Conservation (phyloP, 140 eudicot genomes). For the Senecio squalidus region DNA sequence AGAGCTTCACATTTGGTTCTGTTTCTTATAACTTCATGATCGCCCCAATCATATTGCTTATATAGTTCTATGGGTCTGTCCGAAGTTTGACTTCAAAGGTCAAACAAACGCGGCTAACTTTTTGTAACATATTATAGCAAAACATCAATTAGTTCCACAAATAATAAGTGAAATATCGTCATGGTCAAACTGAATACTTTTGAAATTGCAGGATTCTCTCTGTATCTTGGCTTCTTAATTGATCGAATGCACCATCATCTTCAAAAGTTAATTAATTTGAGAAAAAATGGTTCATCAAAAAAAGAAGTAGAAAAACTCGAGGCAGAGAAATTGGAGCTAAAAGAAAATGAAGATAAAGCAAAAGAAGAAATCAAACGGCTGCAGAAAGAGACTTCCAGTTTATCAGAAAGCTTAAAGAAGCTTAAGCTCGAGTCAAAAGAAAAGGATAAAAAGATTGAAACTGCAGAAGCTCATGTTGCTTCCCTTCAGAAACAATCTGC, state of each 20-base stretch:
- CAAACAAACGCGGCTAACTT: background rate
- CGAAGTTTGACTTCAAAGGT: constrained; percentile 12
- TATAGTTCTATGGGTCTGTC: background rate
- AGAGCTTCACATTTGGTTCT: background rate
- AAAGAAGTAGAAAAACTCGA: constrained; percentile 76
- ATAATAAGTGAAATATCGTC: background rate
- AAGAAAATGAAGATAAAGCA: constrained; percentile 73
- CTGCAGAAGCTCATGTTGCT: constrained; percentile 80
- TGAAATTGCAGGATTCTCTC: constrained; percentile 68
- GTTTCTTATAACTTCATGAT: background rate
- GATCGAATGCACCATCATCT: constrained; percentile 95
- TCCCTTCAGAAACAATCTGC: constrained; percentile 91
- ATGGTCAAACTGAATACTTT: constrained; percentile 6
- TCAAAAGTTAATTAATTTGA: constrained; percentile 44
- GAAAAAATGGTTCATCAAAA: constrained; percentile 53
- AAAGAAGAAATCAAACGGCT: constrained; percentile 45
- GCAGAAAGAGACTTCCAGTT: constrained; percentile 48
- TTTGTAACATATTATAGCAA: background rate
- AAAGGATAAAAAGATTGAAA: constrained; percentile 62
- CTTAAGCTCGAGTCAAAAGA: constrained; percentile 54
- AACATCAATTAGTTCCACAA: background rate
- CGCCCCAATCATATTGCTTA: background rate
- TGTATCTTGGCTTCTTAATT: constrained; percentile 85
- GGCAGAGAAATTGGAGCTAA: constrained; percentile 63
- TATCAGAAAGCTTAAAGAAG: constrained; percentile 57